phyloP scores from a whole-genome alignment of 2,329 filamentous ascomycete species.

The Cladosporium halotolerans region DNA sequence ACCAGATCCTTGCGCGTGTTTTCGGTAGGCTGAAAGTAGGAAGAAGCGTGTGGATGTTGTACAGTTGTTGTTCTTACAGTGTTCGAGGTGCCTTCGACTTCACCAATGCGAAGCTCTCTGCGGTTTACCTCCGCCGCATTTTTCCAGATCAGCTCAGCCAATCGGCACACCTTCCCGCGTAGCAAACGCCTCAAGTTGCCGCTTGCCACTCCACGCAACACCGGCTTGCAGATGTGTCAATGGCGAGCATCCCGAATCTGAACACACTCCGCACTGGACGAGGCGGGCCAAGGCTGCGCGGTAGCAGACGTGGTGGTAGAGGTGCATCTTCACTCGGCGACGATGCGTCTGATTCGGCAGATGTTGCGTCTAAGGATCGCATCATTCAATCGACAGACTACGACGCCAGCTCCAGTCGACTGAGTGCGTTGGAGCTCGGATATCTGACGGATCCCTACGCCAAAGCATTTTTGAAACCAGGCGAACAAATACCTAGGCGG shows the following conservation, averaged over 20 bases:
- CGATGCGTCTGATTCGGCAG: constrained; percentile 12
- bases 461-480: constrained; percentile 53
- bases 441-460: constrained; percentile 83
- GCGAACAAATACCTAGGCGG: constrained; percentile 52
- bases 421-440: constrained; percentile 80
- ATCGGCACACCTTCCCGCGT: too few relatives aligned
- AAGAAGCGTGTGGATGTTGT: too few relatives aligned
- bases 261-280: constrained; percentile 51
- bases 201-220: constrained; percentile 9
- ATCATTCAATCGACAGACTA: constrained; percentile 84
- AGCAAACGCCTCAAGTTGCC: neutral
- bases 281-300: constrained; percentile 42
- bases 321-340: constrained; percentile 11
- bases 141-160: too few relatives aligned
- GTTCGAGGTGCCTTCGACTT: constrained; percentile 5
- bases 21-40: neutral
- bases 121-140: too few relatives aligned
- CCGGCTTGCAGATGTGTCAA: constrained; percentile 11
- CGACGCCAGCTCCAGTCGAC: constrained; percentile 79
- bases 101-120: constrained; percentile 2
- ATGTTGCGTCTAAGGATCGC: constrained; percentile 53
- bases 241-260: constrained; percentile 65
- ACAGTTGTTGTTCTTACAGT: constrained; percentile 5
- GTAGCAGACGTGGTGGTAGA: constrained; percentile 37
- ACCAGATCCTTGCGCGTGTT: neutral